These are phyloP conservation scores for Mycena venus DNA, from an alignment of 768 basidiomycete genomes.

Conservation along the genomic window DNA sequence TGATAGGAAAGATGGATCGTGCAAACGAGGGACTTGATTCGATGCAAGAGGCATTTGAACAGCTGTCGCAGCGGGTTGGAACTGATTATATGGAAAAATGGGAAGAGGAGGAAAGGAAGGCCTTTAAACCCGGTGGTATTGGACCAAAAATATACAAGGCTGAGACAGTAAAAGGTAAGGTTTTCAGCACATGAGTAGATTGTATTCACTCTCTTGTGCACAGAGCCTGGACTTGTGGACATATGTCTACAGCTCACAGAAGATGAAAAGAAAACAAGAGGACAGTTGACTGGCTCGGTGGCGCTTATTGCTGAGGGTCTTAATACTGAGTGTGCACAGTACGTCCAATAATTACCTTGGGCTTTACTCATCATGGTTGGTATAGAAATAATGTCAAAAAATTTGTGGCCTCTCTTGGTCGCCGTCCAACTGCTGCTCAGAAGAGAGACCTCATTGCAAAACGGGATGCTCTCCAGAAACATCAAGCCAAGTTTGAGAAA, in stretches of 20 bases:
- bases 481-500: not conserved
- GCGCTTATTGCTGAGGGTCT: not conserved
- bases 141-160: conserved; percentile 1
- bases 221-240: not conserved
- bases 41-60: not conserved
- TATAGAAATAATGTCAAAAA: not conserved
- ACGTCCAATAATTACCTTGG: not conserved
- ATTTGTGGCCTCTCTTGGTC: not conserved
- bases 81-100: not conserved
- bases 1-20: conserved; percentile 1
- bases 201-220: not conserved
- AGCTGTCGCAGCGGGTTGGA: not conserved
- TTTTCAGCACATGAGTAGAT: no score
- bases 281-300: not conserved
- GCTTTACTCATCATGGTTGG: not conserved
- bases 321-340: not conserved
- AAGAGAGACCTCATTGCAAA: not conserved
- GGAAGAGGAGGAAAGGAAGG: not conserved
- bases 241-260: not conserved
- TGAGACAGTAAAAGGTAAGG: not conserved
- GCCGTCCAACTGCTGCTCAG: not conserved
- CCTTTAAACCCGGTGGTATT: not conserved
- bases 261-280: not conserved
- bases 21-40: not conserved
- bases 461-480: not conserved